Evolutionary conservation across 257 asterid species (phyloP).

Genomic region (Fraxinus quadrangulata): DNA sequence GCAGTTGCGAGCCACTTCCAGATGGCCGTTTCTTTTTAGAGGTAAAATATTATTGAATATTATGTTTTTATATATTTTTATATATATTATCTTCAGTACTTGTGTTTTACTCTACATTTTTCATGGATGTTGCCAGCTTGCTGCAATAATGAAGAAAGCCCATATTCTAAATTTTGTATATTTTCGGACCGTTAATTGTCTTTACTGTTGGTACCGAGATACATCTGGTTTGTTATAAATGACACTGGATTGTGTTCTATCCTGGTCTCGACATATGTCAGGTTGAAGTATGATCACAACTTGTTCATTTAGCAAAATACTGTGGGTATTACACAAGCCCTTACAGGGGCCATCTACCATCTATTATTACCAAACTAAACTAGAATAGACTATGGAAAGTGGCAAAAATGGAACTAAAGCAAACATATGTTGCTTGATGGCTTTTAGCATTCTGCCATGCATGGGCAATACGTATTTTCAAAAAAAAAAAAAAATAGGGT

Average conservation of each 20-base stretch:
- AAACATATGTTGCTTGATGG: not conserved
- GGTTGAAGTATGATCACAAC: not conserved
- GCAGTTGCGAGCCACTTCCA: slow-evolving; percentile 98
- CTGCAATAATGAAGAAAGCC: not conserved
- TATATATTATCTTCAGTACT: slow-evolving; percentile 6
- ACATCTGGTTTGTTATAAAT: slow-evolving; percentile 10
- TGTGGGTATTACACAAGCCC: not conserved
- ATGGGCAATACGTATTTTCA: not conserved
- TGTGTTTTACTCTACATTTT: slow-evolving; percentile 11
- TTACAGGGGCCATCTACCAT: not conserved
- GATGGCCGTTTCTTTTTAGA: slow-evolving; percentile 97
- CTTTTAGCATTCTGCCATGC: not conserved
- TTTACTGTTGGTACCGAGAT: not conserved
- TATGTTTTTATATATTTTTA: not conserved
- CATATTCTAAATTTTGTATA: not conserved
- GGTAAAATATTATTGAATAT: slow-evolving; percentile 46
- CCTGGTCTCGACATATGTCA: not conserved
- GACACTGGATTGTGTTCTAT: slow-evolving; percentile 5
- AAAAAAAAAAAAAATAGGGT: not conserved
- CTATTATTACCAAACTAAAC: not conserved
- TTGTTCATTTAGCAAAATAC: not conserved
- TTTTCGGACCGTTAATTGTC: not conserved
- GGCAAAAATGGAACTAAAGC: not conserved
- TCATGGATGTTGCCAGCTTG: slow-evolving; percentile 16
- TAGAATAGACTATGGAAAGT: not conserved